phyloP scores from a whole-genome alignment of 176 grass and related monocot species.

The Oryza glaberrima region DNA sequence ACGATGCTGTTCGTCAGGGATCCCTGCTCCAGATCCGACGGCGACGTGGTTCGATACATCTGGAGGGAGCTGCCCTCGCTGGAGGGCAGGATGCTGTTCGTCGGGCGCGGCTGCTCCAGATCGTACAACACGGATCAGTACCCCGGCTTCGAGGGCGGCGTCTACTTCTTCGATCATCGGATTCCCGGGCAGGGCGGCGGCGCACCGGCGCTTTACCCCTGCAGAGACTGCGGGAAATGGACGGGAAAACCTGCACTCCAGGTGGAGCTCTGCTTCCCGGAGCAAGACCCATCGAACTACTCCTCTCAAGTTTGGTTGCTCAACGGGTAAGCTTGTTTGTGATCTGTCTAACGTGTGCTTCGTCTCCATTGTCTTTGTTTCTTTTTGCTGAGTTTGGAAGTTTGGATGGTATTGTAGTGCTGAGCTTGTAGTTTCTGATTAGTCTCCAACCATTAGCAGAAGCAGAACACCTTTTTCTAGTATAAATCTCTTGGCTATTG shows the following conservation, averaged over 20 bases:
- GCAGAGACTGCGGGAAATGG: slow-evolving; percentile 4
- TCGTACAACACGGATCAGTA: neutral
- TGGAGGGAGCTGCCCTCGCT: neutral
- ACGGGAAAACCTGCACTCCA: no score
- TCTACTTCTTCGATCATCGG: neutral
- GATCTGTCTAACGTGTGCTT: neutral
- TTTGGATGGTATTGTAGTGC: neutral
- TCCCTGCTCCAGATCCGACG: neutral
- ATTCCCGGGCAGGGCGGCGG: neutral
- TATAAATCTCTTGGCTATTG: neutral
- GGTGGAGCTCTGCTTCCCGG: neutral
- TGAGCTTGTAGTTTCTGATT: neutral
- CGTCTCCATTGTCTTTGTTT: neutral
- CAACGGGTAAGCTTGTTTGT: neutral
- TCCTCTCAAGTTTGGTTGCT: neutral
- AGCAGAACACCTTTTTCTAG: neutral
- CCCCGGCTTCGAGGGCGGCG: neutral
- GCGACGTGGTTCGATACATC: no score
- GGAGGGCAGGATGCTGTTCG: no score
- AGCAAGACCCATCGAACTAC: neutral
- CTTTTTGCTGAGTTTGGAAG: neutral
- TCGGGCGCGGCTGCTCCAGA: no score
- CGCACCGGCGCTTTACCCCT: neutral
- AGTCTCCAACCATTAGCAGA: neutral
- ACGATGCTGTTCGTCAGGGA: neutral